phyloP scores from a whole-genome alignment of 2,329 filamentous ascomycete species.

The Phoma herbarum region DNA sequence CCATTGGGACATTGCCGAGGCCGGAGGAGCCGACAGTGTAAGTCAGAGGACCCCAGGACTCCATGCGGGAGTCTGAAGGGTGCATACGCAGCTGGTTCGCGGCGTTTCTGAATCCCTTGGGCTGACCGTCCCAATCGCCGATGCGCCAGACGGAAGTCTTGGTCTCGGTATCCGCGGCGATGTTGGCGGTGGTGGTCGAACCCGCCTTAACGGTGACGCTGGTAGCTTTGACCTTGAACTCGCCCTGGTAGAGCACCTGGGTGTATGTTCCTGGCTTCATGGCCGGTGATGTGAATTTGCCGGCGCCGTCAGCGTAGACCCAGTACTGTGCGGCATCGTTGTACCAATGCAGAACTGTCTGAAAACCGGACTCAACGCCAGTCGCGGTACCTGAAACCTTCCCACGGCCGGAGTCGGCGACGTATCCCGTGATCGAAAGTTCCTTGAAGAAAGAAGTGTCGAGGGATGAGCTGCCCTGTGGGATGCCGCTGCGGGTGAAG shows the following conservation, averaged over 20 bases:
- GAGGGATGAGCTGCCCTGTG: conserved; percentile 51
- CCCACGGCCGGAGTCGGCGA: conserved; percentile 64
- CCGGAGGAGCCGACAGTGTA: conserved; percentile 68
- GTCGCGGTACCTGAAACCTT: conserved; percentile 68
- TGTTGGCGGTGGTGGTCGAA: conserved; percentile 59
- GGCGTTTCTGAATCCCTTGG: conserved; percentile 69
- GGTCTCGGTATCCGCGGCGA: conserved; percentile 59
- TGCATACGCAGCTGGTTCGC: conserved; percentile 74
- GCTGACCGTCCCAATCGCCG: conserved; percentile 70
- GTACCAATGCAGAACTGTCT: conserved; percentile 71
- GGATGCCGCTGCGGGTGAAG: conserved; percentile 67
- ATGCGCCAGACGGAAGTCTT: conserved; percentile 69
- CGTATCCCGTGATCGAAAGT: conserved; percentile 66
- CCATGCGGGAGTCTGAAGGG: conserved; percentile 71
- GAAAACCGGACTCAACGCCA: conserved; percentile 61
- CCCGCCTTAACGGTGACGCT: conserved; percentile 60
- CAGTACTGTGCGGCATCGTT: conserved; percentile 72
- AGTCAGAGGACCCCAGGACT: conserved; percentile 66
- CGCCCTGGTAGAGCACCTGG: conserved; percentile 71
- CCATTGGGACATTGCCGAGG: conserved; percentile 69
- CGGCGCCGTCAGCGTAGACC: conserved; percentile 63
- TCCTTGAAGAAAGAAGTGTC: conserved; percentile 69
- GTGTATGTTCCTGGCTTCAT: conserved; percentile 75
- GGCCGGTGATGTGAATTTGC: conserved; percentile 68
- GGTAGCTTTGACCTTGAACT: conserved; percentile 63